Evolutionary conservation across 2,329 filamentous ascomycete species (phyloP).

Genomic region (Exophiala mesophila): DNA sequence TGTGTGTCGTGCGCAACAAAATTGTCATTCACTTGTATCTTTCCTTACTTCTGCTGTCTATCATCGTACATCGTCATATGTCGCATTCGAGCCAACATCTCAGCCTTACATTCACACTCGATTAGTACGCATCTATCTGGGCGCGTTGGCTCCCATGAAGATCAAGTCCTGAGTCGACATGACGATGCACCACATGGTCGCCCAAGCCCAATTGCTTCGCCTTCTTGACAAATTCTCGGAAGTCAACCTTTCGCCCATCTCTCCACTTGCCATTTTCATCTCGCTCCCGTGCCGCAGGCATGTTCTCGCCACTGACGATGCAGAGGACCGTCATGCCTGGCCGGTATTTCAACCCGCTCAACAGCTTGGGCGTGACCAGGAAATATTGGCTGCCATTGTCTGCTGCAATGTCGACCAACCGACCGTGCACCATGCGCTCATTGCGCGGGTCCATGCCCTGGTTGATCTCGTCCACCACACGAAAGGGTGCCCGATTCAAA

Average conservation of each 20-base stretch:
- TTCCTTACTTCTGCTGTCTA: too few relatives aligned
- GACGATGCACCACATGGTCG: slow-evolving; percentile 4
- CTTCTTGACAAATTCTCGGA: slow-evolving; percentile 32
- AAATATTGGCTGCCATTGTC: slow-evolving; percentile 72
- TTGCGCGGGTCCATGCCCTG: slow-evolving; percentile 99
- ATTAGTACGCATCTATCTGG: too few relatives aligned
- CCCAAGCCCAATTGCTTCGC: slow-evolving; percentile 32
- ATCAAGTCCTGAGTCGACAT: slow-evolving; percentile 14
- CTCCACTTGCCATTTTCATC: slow-evolving; percentile 20
- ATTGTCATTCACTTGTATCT: too few relatives aligned
- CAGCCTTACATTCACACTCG: too few relatives aligned
- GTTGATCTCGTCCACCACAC: slow-evolving; percentile 98
- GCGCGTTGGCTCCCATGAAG: too few relatives aligned
- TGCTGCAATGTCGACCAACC: slow-evolving; percentile 97
- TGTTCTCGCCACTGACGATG: slow-evolving; percentile 78
- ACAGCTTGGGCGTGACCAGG: slow-evolving; percentile 92
- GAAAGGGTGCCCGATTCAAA: slow-evolving; percentile 89
- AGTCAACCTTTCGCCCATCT: slow-evolving; percentile 36
- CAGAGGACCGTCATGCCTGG: slow-evolving; percentile 87
- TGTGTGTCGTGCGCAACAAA: too few relatives aligned
- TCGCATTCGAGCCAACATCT: too few relatives aligned
- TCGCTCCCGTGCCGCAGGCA: slow-evolving; percentile 32
- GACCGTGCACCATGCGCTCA: slow-evolving; percentile 94
- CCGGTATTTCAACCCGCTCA: slow-evolving; percentile 80
- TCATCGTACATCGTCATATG: too few relatives aligned